Evolutionary conservation across 805 yeast species (phyloP), one percentile per base, ranked within the genome.

Genomic region (Suhomyces pyralidae): DNA sequence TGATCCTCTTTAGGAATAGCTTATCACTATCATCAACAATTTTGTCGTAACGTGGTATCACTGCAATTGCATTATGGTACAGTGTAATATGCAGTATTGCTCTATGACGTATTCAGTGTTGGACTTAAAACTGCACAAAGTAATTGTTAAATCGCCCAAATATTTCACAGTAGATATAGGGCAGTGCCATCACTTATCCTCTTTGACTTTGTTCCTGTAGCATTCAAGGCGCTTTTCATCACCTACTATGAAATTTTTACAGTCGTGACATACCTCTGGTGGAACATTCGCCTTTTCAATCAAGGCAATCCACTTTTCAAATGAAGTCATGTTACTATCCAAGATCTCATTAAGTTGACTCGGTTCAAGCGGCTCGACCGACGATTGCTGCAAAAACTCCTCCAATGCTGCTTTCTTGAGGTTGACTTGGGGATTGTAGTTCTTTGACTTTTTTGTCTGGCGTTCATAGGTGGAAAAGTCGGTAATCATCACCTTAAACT

Each of bases 181-280:
- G 32, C n/a, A 10, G n/a, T 28, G n/a, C 10, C 2, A 26, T 28
- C n/a, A 3, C 7, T 28, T 12, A n/a, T 12, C 32, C 32, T 28
- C 5, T 28, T 12, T 32, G 36, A 14, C 24, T 7, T n/a, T 38
- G n/a, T 19, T 24, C n/a, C 30, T 42, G 22, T 52, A 52, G 20
- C 52, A 43, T 32, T 60, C 62, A 10, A 68, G 56, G 34, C 79
- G 57, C 55, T 75, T 75, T 20, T 68, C 72, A 50, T 73, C 77
- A 3, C 78, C 79, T 8, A 75, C 67, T 8, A 75, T 57, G 55
- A 71, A 75, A 51, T 75, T 75, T 20, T 61, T 58, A 19, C 65
- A 61, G 46, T 66, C 58, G 34, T 68, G 63, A 1, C 57, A 71
- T 4, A 72, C 50, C 4, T 30, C 38, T 2, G 42, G 46, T 3